Evolutionary conservation across 768 basidiomycete genomes (phyloP), one percentile per base, ranked within the genome.

Genomic region (Pleurotus platypus): DNA sequence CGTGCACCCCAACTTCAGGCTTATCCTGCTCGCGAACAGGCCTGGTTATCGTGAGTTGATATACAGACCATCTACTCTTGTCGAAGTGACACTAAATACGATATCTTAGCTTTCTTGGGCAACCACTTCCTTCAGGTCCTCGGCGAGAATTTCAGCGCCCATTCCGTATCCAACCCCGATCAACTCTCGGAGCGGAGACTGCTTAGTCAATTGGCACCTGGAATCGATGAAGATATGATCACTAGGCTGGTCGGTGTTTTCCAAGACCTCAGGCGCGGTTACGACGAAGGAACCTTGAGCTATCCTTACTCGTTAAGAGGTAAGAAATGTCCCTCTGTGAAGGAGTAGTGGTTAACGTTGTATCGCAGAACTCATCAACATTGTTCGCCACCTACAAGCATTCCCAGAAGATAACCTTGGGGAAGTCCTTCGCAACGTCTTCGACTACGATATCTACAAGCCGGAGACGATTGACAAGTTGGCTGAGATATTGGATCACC

Each of bases 81-180:
- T 6, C 39, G 55, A 27, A 42, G 20, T 22, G 16, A 22, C 49
- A 51, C 35, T 48, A 24, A n/a, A 27, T 54, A 45, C n/a, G 12
- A 6, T 26, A 24, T 15, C 11, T 12, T 53, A 87, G 86, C 86
- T 1, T 88, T 88, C 78, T 73, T 88, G 20, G 85, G 85, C 1
- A 88, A 88, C 59, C 85, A 88, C 64, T 88, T 88, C 72, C 69
- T 87, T 18, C 85, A 88, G 62, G 86, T 88, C 12, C 75, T 87
- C 2, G 86, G 86, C 2, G 86, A 88, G 66, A 84, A 82, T 63
- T 87, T 88, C 66, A 84, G 83, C 60, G 75, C 80, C 22, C 85
- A 87, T 67, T 79, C 85, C 1, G 79, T 88, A 22, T 78, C 81
- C 16, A 88, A 88, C 63, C 86, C 86, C 0, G 86, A 88, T 63